phyloP scores from a whole-genome alignment of 768 basidiomycete species.

The Tylopilus sp. region DNA sequence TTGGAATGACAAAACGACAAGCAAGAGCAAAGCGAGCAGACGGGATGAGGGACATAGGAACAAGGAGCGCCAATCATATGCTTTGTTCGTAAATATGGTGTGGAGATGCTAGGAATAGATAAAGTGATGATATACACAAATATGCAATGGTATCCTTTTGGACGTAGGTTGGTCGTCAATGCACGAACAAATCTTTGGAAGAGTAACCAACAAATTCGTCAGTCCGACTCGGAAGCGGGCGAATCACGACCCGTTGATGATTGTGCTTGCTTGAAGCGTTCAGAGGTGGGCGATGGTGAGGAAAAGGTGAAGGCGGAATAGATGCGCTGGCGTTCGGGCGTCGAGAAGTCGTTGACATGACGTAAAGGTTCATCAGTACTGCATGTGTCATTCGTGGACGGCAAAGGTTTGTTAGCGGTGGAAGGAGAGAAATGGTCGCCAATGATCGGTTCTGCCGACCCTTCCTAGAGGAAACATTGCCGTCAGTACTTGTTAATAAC shows the following conservation, averaged over 20 bases:
- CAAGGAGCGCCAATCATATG: conserved; percentile 23
- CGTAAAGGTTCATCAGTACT: conserved; percentile 52
- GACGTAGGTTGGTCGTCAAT: conserved; percentile 5
- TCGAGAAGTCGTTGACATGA: conserved; percentile 65
- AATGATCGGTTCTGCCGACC: conserved; percentile 54
- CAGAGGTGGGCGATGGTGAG: conserved; percentile 61
- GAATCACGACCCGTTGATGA: conserved; percentile 27
- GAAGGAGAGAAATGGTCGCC: conserved; percentile 48
- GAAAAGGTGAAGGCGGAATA: conserved; percentile 78
- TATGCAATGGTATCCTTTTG: conserved; percentile 29
- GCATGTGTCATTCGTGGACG: conserved; percentile 31
- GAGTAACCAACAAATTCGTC: conserved; percentile 1
- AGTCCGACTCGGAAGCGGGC: conserved; percentile 19
- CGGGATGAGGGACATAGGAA: conserved; percentile 24
- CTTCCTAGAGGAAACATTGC: conserved; percentile 35
- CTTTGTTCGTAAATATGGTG: conserved; percentile 21
- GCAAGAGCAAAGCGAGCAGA: conserved; percentile 25
- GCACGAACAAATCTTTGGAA: conserved; percentile 3
- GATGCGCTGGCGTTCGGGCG: conserved; percentile 69
- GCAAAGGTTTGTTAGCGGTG: conserved; percentile 18
- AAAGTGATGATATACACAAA: conserved; percentile 33
- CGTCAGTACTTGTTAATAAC: not conserved
- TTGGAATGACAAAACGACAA: conserved; percentile 28
- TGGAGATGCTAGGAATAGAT: conserved; percentile 32
- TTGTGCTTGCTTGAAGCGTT: conserved; percentile 47